A percentile compares a stretch with the other conserved stretches of the same genome.
Conservation (phyloP, 192 early-diverging fungal genomes). For the Allomyces javanicus region DNA sequence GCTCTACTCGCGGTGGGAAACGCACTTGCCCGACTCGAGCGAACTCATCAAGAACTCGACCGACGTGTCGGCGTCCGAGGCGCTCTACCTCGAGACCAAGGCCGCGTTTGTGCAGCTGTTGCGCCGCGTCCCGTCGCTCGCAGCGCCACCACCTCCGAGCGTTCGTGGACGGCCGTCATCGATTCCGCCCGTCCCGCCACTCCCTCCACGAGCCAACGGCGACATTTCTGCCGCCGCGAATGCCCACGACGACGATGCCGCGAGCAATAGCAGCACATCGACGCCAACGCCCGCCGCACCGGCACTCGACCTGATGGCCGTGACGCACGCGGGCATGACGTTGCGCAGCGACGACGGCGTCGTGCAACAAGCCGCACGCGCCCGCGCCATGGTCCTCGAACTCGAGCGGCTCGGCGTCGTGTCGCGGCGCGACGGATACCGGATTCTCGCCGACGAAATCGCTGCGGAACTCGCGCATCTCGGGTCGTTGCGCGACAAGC, state of each 20-base stretch:
- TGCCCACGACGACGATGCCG: conserved; percentile 14
- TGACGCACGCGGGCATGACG: no score
- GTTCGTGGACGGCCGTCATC: no score
- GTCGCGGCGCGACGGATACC: conserved; percentile 50
- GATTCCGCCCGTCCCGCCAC: no score
- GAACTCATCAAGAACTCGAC: conserved; percentile 8
- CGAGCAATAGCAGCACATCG: conserved; percentile 13
- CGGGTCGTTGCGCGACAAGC: conserved; percentile 73
- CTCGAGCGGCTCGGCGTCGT: conserved; percentile 59
- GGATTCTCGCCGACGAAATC: conserved; percentile 72
- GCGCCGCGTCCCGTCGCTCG: conserved; percentile 61
- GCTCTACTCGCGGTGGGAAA: conserved; percentile 68
- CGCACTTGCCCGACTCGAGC: conserved; percentile 45
- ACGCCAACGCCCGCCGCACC: no score
- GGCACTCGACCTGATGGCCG: no score
- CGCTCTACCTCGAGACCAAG: conserved; percentile 90
- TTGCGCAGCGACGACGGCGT: neutral
- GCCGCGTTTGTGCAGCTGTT: conserved; percentile 82
- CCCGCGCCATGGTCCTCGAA: conserved; percentile 73
- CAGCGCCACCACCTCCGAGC: conserved; percentile 11
- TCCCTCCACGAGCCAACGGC: no score
- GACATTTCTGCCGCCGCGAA: no score
- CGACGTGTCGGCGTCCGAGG: conserved; percentile 26
- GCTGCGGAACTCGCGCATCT: conserved; percentile 73
- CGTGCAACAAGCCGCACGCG: neutral